Percentiles rank a stretch among this genome's conserved stretches.
phyloP scores from a whole-genome alignment of 345 rosid genomes.

The Populus davidiana region DNA sequence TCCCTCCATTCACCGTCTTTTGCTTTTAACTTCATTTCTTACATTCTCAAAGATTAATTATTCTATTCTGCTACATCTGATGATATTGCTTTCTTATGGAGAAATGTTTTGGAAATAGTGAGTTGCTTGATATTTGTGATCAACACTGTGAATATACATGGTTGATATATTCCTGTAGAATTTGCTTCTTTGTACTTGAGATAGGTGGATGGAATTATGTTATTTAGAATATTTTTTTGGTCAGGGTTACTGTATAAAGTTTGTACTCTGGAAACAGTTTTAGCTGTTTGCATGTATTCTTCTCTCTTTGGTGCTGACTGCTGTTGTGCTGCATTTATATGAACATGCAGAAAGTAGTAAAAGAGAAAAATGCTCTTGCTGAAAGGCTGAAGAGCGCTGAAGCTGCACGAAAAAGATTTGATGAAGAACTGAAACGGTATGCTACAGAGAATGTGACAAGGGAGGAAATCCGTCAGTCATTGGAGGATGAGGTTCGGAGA shows the following conservation, averaged over 20 bases:
- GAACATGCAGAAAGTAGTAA: conserved; percentile 70
- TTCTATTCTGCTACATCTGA: not conserved
- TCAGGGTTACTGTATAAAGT: not conserved
- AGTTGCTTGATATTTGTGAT: not conserved
- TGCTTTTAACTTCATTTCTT: not conserved
- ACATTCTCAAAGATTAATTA: not conserved
- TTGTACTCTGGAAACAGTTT: not conserved
- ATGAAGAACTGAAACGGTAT: conserved; percentile 79
- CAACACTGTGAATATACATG: not conserved
- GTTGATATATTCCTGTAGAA: not conserved
- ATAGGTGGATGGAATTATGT: not conserved
- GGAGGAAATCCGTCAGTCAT: conserved; percentile 84
- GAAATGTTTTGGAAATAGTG: not conserved
- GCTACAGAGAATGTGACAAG: conserved; percentile 82
- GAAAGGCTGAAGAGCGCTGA: conserved; percentile 88
- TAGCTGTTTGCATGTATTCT: conserved; percentile 3
- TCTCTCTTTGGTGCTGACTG: not conserved
- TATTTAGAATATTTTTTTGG: not conserved
- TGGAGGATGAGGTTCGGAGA: conserved; percentile 81
- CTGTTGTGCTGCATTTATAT: conserved; percentile 10
- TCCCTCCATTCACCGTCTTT: not conserved
- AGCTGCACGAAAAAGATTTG: conserved; percentile 85
- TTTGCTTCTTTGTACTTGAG: not conserved
- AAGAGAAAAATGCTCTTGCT: conserved; percentile 89
- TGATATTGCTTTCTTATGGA: not conserved